Evolutionary conservation across 2,329 filamentous ascomycete genomes (phyloP).

Genomic region (Ceratocystiopsis minuta): DNA sequence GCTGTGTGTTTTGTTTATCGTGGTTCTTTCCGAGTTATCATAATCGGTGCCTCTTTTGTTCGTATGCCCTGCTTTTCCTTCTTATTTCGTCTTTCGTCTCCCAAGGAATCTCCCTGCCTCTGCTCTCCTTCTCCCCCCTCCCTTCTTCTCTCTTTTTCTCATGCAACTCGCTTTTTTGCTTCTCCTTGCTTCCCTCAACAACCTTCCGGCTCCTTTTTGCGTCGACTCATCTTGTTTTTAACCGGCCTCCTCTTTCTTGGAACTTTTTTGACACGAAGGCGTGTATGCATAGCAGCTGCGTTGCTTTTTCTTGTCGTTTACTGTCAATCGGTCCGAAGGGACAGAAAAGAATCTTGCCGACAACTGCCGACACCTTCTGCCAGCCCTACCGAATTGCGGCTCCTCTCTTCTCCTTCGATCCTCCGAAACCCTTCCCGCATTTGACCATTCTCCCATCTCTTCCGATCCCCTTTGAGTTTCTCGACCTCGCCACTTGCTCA

Average conservation of each 20-base stretch:
- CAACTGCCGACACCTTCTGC: not conserved
- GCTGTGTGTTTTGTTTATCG: not conserved
- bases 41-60: not conserved
- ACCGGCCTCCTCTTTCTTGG: constrained; percentile 6
- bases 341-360: not conserved
- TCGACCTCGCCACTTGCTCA: no score
- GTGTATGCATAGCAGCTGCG: constrained; percentile 6
- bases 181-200: not conserved
- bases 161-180: not conserved
- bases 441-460: no score
- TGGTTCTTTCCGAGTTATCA: not conserved
- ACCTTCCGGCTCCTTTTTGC: not conserved
- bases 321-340: not conserved
- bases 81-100: not conserved
- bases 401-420: no score
- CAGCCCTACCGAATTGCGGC: not conserved
- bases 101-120: no score
- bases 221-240: constrained; percentile 2
- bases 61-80: not conserved
- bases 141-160: not conserved
- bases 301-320: not conserved
- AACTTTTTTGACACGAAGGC: constrained; percentile 9
- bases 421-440: no score
- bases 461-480: no score
- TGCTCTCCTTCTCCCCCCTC: not conserved